Evolutionary conservation across 371 early-diverging fungal species (phyloP).

Genomic region (Rhizopus stolonifer): DNA sequence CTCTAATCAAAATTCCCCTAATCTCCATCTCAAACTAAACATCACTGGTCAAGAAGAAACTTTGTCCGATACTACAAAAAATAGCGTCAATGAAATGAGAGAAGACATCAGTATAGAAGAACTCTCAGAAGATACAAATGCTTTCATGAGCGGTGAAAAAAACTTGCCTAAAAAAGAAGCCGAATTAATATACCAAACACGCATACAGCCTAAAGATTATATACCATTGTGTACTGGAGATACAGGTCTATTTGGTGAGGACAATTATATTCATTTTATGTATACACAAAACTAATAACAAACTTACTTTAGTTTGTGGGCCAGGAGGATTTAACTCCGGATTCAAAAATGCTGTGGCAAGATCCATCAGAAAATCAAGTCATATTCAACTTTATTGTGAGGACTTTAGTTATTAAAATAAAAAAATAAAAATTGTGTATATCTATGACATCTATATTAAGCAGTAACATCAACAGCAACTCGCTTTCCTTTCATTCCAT

Average conservation of each 20-base stretch:
- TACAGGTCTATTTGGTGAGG: conserved; percentile 38
- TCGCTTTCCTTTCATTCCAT: conserved; percentile 6
- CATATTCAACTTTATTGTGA: conserved; percentile 34
- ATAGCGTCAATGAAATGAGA: not conserved
- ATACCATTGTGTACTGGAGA: conserved; percentile 8
- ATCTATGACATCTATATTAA: conserved; percentile 1
- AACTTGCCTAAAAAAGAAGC: not conserved
- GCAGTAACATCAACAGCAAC: conserved; percentile 9
- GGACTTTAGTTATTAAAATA: conserved; percentile 36
- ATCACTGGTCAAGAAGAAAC: conserved; percentile 12
- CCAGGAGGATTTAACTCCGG: conserved; percentile 31
- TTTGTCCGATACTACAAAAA: not conserved
- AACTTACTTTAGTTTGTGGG: conserved; percentile 41
- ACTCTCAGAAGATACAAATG: not conserved
- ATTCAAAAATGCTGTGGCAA: conserved; percentile 36
- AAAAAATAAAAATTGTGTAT: not conserved
- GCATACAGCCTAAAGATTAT: conserved; percentile 11
- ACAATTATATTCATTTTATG: not conserved
- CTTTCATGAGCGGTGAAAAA: not conserved
- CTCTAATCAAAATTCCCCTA: conserved; percentile 7
- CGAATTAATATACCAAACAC: not conserved
- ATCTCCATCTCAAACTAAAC: conserved; percentile 18
- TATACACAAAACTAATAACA: not conserved
- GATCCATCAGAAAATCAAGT: conserved; percentile 8
- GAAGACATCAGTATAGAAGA: not conserved